A percentile compares a stretch with the other conserved stretches of the same genome.
phyloP scores from a whole-genome alignment of 805 yeast species.

The Wickerhamiella musiphila region DNA sequence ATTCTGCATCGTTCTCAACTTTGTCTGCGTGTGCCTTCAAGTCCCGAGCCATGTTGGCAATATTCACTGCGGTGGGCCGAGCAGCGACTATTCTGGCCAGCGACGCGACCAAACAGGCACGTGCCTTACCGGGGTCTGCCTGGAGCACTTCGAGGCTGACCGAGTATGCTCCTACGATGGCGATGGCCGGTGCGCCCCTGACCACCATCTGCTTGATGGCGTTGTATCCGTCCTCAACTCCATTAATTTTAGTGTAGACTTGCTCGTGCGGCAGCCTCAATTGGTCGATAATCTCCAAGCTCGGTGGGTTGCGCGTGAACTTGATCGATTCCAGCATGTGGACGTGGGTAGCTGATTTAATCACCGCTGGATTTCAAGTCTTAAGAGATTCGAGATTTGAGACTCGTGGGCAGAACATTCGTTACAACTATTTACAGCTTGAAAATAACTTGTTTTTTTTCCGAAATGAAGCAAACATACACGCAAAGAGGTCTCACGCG shows the following conservation, averaged over 20 bases:
- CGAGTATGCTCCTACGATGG: slow-evolving; percentile 79
- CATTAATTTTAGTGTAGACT: slow-evolving; percentile 40
- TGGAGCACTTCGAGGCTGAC: slow-evolving; percentile 50
- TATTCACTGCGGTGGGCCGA: slow-evolving; percentile 91
- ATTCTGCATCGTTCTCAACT: slow-evolving; percentile 15
- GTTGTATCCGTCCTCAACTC: slow-evolving; percentile 58
- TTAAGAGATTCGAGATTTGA: not conserved
- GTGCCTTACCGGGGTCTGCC: slow-evolving; percentile 9
- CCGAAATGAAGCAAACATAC: not conserved
- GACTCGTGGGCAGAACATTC: not conserved
- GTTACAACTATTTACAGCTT: not conserved
- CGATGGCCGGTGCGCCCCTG: slow-evolving; percentile 97
- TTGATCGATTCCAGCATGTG: slow-evolving; percentile 44
- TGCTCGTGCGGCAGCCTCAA: slow-evolving; percentile 66
- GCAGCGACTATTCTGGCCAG: slow-evolving; percentile 55
- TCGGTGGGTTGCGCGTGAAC: slow-evolving; percentile 31
- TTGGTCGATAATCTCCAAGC: slow-evolving; percentile 61
- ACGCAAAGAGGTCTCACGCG: not conserved
- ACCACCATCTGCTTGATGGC: slow-evolving; percentile 89
- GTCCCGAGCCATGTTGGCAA: slow-evolving; percentile 53
- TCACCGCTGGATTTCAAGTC: not conserved
- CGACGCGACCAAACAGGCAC: slow-evolving; percentile 21
- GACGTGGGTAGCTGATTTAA: not conserved
- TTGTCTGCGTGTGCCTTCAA: slow-evolving; percentile 24
- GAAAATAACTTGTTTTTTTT: no score